Conservation (phyloP, 2,329 filamentous ascomycete genomes). For the Talaromyces sp. region DNA sequence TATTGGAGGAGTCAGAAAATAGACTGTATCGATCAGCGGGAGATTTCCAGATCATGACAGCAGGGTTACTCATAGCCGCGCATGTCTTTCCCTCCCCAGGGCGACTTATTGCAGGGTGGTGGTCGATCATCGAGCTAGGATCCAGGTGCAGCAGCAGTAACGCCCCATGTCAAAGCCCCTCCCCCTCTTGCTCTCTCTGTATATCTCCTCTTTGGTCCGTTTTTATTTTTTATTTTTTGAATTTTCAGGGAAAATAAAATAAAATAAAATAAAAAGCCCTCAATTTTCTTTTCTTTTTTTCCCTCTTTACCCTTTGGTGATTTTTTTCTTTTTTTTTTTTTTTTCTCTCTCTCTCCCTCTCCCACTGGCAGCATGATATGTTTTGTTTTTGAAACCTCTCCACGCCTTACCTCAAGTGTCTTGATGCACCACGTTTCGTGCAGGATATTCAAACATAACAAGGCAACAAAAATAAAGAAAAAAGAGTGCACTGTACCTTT, state of each 20-base stretch:
- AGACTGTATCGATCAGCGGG: conserved; percentile 38
- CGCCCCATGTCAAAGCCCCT: conserved; percentile 23
- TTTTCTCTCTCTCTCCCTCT: neutral
- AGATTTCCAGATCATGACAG: conserved; percentile 41
- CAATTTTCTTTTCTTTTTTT: neutral
- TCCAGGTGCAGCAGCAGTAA: conserved; percentile 31
- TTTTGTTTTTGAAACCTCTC: neutral
- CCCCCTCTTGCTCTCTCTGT: conserved; percentile 4
- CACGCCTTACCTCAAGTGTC: conserved; percentile 22
- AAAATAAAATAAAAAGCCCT: too few relatives aligned
- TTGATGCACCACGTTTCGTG: conserved; percentile 24
- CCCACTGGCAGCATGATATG: neutral
- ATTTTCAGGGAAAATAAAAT: too few relatives aligned
- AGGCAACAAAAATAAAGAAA: conserved; percentile 12
- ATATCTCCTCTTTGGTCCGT: neutral
- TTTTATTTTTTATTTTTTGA: neutral
- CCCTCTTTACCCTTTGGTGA: neutral
- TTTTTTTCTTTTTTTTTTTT: neutral
- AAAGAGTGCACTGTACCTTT: conserved; percentile 32
- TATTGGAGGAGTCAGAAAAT: conserved; percentile 44
- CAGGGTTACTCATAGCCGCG: conserved; percentile 41
- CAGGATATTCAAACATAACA: conserved; percentile 6
- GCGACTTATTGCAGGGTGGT: conserved; percentile 41
- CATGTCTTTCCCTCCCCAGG: conserved; percentile 34
- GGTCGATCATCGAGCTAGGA: conserved; percentile 41